Base-by-base conservation (phyloP, 106 monocot genomes). In the Iris macrosiphon region DNA sequence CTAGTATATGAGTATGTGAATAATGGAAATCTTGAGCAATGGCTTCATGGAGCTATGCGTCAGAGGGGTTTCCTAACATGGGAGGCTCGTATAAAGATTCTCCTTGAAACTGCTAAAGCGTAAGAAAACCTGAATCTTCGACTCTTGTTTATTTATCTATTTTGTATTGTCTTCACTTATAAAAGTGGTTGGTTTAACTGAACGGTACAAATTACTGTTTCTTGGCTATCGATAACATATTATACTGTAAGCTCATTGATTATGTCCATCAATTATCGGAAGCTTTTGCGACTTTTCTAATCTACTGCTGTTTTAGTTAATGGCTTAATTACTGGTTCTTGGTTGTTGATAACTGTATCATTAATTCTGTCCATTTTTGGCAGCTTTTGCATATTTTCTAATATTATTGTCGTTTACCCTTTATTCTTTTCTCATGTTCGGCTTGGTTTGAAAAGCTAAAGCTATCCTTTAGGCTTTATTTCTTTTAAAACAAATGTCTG, bases 1-100 rank as follows among this genome's bases (percentile, higher is more conserved):
- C 72, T 94, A 29, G 94, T 94, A 35, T 94, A 94, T 63, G 94
- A 94, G 53, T 84, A 85, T 69, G 94, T 94, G 29, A 89, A 81
- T 47, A 94, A 94, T 69, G 88, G 94, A 56, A 94, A 94, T 37
- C 67, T 94, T 25, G 94, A 94, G 55, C 84, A 94, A 50, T 94
- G 94, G 94, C 88, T 94, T 67, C 94, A 94, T 74, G 94, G 94
- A 52, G 72, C 88, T 34, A 78, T 81, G 84, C 67, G 71, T 7
- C 84, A 88, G 19, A 75, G 38, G 29, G 84, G 84, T 57, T 84
- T 56, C 56, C 75, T 94, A 54, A 88, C 88, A 6, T 94, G 94
- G 94, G 94, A 85, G 27, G 88, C 84, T 58, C 84, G 94, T 15
- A 71, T 88, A 57, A 94, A 88, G 64, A 72, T 94, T 63, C 84